Evolutionary conservation across 2,329 filamentous ascomycete genomes (phyloP).

Genomic region (Arachnomyces sp.): DNA sequence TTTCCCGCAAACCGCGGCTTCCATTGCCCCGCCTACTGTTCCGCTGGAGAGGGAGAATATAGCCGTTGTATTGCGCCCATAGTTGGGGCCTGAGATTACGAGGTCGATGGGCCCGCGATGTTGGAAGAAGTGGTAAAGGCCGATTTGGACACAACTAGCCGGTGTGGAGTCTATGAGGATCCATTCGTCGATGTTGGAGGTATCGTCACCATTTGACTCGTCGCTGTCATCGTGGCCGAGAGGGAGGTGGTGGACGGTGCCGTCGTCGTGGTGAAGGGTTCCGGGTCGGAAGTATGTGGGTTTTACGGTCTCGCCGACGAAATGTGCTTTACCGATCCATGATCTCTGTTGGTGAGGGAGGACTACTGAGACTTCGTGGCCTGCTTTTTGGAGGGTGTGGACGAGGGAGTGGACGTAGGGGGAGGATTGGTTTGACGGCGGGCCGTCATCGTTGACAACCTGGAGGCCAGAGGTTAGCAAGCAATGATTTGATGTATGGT

Average conservation of each 20-base stretch:
- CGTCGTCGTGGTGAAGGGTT: conserved; percentile 54
- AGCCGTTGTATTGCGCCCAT: conserved; percentile 72
- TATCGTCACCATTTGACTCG: conserved; percentile 45
- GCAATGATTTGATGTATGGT: too few relatives aligned
- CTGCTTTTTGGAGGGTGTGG: conserved; percentile 59
- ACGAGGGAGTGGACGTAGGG: conserved; percentile 73
- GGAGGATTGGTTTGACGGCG: conserved; percentile 67
- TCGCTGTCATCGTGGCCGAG: conserved; percentile 42
- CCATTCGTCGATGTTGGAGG: conserved; percentile 62
- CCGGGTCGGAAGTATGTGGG: conserved; percentile 73
- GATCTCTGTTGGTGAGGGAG: conserved; percentile 86
- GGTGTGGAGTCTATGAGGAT: conserved; percentile 73
- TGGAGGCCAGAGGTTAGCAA: conserved; percentile 17
- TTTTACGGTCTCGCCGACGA: conserved; percentile 80
- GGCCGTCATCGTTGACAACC: conserved; percentile 66
- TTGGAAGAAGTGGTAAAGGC: conserved; percentile 69
- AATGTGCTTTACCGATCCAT: conserved; percentile 97
- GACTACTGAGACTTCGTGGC: conserved; percentile 84
- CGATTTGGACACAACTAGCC: conserved; percentile 73
- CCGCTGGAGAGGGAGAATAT: conserved; percentile 71
- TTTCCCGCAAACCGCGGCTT: conserved; percentile 62
- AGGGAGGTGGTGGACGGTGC: conserved; percentile 56
- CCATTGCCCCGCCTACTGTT: conserved; percentile 67
- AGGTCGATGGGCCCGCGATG: conserved; percentile 64
- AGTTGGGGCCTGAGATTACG: conserved; percentile 73